Percentiles rank a stretch among this genome's conserved stretches.
Conservation (phyloP, 2,329 filamentous ascomycete species). For the Fusarium sp. region DNA sequence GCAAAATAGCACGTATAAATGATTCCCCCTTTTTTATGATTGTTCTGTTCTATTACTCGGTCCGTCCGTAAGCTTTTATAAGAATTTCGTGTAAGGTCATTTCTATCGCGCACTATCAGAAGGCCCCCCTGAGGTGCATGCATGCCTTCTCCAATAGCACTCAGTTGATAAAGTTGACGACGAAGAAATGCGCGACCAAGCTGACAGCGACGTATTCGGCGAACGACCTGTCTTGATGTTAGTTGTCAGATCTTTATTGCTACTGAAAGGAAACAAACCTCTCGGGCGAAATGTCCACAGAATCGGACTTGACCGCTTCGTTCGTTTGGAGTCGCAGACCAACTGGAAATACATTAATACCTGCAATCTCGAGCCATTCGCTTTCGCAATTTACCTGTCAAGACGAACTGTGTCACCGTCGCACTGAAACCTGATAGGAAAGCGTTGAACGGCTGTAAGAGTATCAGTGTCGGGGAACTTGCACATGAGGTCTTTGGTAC, state of each 20-base stretch:
- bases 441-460: slow-evolving; percentile 91
- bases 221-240: slow-evolving; percentile 76
- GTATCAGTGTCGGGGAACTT: slow-evolving; percentile 31
- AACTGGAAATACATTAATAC: slow-evolving; percentile 55
- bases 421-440: slow-evolving; percentile 96
- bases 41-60: slow-evolving; percentile 37
- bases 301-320: slow-evolving; percentile 81
- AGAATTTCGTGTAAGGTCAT: slow-evolving; percentile 37
- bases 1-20: slow-evolving; percentile 42
- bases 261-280: slow-evolving; percentile 60
- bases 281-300: slow-evolving; percentile 81
- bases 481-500: slow-evolving; percentile 52
- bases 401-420: slow-evolving; percentile 96
- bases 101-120: slow-evolving; percentile 39
- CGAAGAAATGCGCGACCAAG: slow-evolving; percentile 97
- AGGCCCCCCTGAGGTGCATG: slow-evolving; percentile 15
- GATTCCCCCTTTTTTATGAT: slow-evolving; percentile 45
- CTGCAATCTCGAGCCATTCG: not conserved
- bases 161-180: slow-evolving; percentile 99
- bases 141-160: slow-evolving; percentile 39
- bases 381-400: slow-evolving; percentile 75
- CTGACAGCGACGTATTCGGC: slow-evolving; percentile 96
- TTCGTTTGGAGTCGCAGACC: slow-evolving; percentile 93
- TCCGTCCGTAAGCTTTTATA: slow-evolving; percentile 39
- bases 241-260: slow-evolving; percentile 10